Conservation (phyloP, 306 rosid genomes). For the Inga laurina region DNA sequence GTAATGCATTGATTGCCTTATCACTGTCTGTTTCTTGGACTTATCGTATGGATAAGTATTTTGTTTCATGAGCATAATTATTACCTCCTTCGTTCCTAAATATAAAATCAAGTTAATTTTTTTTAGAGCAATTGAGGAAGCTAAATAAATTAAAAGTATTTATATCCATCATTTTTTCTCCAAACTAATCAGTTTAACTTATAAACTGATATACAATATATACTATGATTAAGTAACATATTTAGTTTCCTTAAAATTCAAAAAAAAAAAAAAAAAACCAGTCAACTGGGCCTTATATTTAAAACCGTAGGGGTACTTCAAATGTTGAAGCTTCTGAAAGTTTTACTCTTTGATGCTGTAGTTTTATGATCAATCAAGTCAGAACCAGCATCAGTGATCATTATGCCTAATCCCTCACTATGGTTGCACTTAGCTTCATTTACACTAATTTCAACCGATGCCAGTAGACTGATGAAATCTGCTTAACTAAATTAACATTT, state of each 20-base stretch:
- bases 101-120: too few species aligned
- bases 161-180: too few species aligned
- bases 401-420: not conserved
- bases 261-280: too few species aligned
- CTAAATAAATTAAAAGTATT: too few species aligned
- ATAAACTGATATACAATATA: too few species aligned
- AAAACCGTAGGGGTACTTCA: not conserved
- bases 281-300: too few species aligned
- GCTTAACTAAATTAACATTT: not conserved
- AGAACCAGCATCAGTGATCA: not conserved
- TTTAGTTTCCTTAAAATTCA: too few species aligned
- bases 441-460: not conserved
- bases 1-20: not conserved
- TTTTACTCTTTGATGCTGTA: not conserved
- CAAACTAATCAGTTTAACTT: too few species aligned
- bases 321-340: not conserved
- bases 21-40: not conserved
- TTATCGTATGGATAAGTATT: not conserved
- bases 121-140: too few species aligned
- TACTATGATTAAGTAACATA: too few species aligned
- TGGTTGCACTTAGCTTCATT: conserved; percentile 14
- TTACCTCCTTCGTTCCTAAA: not conserved
- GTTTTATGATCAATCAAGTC: not conserved
- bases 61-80: not conserved
- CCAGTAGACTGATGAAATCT: conserved; percentile 2